phyloP scores from a whole-genome alignment of 345 rosid genomes.

The Eutrema japonicum region DNA sequence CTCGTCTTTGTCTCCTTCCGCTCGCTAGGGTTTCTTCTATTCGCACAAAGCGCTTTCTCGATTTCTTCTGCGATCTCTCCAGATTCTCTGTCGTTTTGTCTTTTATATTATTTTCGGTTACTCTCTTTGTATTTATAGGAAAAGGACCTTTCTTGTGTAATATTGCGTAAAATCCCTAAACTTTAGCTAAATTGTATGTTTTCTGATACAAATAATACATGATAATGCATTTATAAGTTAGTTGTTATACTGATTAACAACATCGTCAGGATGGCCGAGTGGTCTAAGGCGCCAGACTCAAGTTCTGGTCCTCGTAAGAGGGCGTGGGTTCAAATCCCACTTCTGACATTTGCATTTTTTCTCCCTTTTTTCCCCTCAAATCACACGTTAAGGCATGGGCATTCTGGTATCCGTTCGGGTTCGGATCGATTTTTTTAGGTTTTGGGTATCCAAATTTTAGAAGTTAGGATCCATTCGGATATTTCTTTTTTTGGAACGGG shows the following conservation, averaged over 20 bases:
- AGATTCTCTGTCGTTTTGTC: slow-evolving; percentile 16
- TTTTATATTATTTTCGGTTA: slow-evolving; percentile 19
- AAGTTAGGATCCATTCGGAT: too few species aligned
- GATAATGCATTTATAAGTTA: too few species aligned
- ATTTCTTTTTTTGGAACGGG: too few species aligned
- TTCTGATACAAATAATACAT: not conserved
- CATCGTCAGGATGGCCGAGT: slow-evolving; percentile 81
- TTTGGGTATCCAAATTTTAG: too few species aligned
- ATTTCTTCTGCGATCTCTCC: slow-evolving; percentile 43
- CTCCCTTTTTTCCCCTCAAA: too few species aligned
- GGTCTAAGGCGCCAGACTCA: slow-evolving; percentile 94
- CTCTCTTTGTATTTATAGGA: slow-evolving; percentile 33
- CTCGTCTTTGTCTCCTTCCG: slow-evolving; percentile 19
- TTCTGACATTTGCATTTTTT: slow-evolving; percentile 32
- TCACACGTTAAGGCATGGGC: too few species aligned
- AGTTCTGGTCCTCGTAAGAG: slow-evolving; percentile 65
- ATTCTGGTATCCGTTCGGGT: too few species aligned
- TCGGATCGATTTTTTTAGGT: too few species aligned
- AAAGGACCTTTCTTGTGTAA: not conserved
- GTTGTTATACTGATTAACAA: too few species aligned
- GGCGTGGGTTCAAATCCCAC: slow-evolving; percentile 53
- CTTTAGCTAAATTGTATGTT: not conserved
- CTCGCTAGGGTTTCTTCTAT: slow-evolving; percentile 34
- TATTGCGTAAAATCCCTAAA: slow-evolving; percentile 19
- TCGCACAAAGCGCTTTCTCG: slow-evolving; percentile 28